Percentiles rank a stretch among this genome's conserved stretches.
phyloP scores from a whole-genome alignment of 192 early-diverging fungal genomes.

The Dissophora ornata region DNA sequence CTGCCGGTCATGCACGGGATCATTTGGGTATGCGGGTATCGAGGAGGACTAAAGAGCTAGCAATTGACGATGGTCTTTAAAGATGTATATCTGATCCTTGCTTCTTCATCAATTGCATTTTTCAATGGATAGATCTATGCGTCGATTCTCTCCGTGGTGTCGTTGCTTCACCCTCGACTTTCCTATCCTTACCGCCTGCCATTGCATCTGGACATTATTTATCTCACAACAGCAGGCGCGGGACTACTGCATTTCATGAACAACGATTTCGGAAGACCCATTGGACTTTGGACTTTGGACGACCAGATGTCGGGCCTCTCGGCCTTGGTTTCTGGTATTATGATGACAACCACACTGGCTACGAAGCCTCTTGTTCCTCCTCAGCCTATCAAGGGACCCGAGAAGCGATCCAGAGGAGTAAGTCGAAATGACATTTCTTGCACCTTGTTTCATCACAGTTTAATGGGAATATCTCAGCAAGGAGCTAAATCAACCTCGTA shows the following conservation, averaged over 20 bases:
- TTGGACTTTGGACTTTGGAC: slow-evolving; percentile 49
- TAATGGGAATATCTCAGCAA: too few species aligned
- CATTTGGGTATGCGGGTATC: slow-evolving; percentile 29
- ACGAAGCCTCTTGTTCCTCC: slow-evolving; percentile 48
- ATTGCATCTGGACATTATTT: slow-evolving; percentile 50
- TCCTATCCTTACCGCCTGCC: slow-evolving; percentile 39
- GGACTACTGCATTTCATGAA: slow-evolving; percentile 35
- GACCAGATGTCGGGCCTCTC: slow-evolving; percentile 50
- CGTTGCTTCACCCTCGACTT: slow-evolving; percentile 48
- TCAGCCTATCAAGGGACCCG: slow-evolving; percentile 44
- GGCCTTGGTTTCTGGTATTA: slow-evolving; percentile 15
- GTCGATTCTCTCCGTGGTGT: slow-evolving; percentile 43
- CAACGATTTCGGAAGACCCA: slow-evolving; percentile 39
- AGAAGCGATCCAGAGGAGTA: slow-evolving; percentile 42
- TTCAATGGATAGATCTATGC: slow-evolving; percentile 54
- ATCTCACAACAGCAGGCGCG: slow-evolving; percentile 34
- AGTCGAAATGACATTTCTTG: neutral
- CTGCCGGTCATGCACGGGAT: slow-evolving; percentile 54
- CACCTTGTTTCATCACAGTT: neutral
- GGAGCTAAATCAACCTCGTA: too few species aligned
- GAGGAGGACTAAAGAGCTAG: neutral
- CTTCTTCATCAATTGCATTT: too few species aligned
- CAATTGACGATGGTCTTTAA: too few species aligned
- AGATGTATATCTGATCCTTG: too few species aligned
- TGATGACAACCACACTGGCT: slow-evolving; percentile 32